Percentiles rank a stretch among this genome's conserved stretches.
Evolutionary conservation across 2,329 filamentous ascomycete species (phyloP).

Genomic region (Ophiostoma ulmi): DNA sequence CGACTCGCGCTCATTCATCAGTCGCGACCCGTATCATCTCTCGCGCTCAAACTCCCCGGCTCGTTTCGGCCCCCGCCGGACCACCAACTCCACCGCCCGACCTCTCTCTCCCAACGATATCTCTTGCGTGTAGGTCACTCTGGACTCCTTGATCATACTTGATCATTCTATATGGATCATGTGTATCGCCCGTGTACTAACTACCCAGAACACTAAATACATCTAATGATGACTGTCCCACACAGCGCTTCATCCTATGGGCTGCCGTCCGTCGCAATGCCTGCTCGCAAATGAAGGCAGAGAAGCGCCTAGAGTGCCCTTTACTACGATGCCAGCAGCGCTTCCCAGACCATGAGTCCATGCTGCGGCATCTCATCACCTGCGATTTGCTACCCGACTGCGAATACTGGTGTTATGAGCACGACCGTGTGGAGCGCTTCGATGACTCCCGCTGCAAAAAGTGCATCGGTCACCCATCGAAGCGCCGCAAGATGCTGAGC

Average conservation of each 20-base stretch:
- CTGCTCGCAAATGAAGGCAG: slow-evolving; percentile 43
- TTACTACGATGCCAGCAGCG: slow-evolving; percentile 47
- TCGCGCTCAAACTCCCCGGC: slow-evolving; percentile 26
- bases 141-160: not conserved
- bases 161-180: not conserved
- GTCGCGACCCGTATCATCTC: slow-evolving; percentile 14
- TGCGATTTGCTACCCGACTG: slow-evolving; percentile 46
- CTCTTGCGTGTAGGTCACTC: slow-evolving; percentile 28
- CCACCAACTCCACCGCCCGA: slow-evolving; percentile 23
- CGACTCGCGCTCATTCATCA: slow-evolving; percentile 20
- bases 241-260: slow-evolving; percentile 54
- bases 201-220: slow-evolving; percentile 28
- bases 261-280: slow-evolving; percentile 51
- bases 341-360: slow-evolving; percentile 49
- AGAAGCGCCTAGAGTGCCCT: slow-evolving; percentile 49
- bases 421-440: slow-evolving; percentile 48
- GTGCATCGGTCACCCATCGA: slow-evolving; percentile 47
- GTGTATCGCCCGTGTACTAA: slow-evolving; percentile 6
- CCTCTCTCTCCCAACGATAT: slow-evolving; percentile 19
- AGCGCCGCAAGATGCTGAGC: slow-evolving; percentile 48
- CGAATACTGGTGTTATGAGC: slow-evolving; percentile 55
- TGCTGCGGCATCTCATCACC: slow-evolving; percentile 49
- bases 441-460: slow-evolving; percentile 48
- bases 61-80: slow-evolving; percentile 26
- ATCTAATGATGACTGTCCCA: slow-evolving; percentile 46